These are phyloP conservation scores for Cryptosporidium viatorum DNA, from an alignment of 169 alveolate species.

Conservation along the genomic window DNA sequence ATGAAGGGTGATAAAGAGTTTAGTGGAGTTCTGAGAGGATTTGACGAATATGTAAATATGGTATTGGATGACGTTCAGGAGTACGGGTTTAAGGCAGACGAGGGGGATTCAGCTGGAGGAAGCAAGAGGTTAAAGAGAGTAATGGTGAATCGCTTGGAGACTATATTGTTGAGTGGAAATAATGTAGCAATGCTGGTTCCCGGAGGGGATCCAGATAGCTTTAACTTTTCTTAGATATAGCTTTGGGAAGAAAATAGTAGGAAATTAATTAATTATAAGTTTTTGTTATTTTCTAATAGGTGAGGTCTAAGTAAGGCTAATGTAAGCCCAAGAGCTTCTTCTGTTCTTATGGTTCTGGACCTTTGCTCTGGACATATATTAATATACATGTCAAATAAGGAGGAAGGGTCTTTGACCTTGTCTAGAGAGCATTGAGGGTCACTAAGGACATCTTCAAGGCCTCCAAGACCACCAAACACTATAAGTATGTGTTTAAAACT, in stretches of 20 bases:
- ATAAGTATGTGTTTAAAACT: conserved; percentile 87
- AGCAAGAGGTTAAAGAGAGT: conserved; percentile 70
- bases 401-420: conserved; percentile 13
- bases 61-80: conserved; percentile 90
- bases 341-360: conserved; percentile 95
- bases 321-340: conserved; percentile 94
- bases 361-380: conserved; percentile 93
- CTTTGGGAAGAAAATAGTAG: not conserved
- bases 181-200: conserved; percentile 88
- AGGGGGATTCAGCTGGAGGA: conserved; percentile 77
- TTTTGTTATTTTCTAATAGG: conserved; percentile 62
- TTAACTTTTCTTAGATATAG: conserved; percentile 54
- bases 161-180: conserved; percentile 85
- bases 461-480: conserved; percentile 92
- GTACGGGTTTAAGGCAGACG: conserved; percentile 80
- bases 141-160: conserved; percentile 83
- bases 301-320: conserved; percentile 77
- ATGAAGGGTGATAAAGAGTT: conserved; percentile 88
- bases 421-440: conserved; percentile 76
- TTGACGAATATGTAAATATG: conserved; percentile 95
- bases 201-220: conserved; percentile 83
- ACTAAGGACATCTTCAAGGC: conserved; percentile 88
- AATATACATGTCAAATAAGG: conserved; percentile 87
- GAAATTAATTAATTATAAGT: not conserved
- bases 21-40: conserved; percentile 92